These are phyloP conservation scores for Xylaria acuta DNA, from an alignment of 495 filamentous ascomycete genomes.

Conservation along the genomic window DNA sequence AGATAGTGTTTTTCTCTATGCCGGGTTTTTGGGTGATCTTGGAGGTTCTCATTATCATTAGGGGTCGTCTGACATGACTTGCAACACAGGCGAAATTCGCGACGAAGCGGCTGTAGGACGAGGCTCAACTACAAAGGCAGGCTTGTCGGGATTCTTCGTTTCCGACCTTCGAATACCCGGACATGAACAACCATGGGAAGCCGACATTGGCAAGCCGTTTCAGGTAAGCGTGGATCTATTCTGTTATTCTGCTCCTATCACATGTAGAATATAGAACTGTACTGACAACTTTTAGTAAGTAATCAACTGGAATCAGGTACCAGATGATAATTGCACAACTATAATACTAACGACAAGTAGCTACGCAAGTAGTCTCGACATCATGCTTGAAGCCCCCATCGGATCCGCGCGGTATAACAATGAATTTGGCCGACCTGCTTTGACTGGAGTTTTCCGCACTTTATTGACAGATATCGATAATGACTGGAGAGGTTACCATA, in stretches of 20 bases:
- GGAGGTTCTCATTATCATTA: not conserved
- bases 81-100: constrained; percentile 23
- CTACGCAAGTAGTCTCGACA: constrained; percentile 90
- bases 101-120: constrained; percentile 94
- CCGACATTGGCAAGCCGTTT: constrained; percentile 84
- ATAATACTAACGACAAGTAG: constrained; percentile 13
- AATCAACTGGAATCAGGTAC: not conserved
- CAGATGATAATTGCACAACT: not conserved
- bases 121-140: constrained; percentile 92
- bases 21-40: not conserved
- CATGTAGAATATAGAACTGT: not conserved
- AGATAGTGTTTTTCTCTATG: not conserved
- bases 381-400: constrained; percentile 96
- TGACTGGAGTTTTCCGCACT: constrained; percentile 88
- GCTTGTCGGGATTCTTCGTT: constrained; percentile 90
- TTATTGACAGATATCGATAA: constrained; percentile 70
- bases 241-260: not conserved
- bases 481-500: constrained; percentile 91
- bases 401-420: constrained; percentile 96
- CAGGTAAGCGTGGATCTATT: constrained; percentile 50
- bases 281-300: constrained; percentile 22
- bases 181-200: constrained; percentile 76
- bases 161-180: constrained; percentile 91
- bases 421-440: constrained; percentile 94
- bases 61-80: constrained; percentile 1